phyloP scores from a whole-genome alignment of 306 rosid species.

The Cajanus cajan region DNA sequence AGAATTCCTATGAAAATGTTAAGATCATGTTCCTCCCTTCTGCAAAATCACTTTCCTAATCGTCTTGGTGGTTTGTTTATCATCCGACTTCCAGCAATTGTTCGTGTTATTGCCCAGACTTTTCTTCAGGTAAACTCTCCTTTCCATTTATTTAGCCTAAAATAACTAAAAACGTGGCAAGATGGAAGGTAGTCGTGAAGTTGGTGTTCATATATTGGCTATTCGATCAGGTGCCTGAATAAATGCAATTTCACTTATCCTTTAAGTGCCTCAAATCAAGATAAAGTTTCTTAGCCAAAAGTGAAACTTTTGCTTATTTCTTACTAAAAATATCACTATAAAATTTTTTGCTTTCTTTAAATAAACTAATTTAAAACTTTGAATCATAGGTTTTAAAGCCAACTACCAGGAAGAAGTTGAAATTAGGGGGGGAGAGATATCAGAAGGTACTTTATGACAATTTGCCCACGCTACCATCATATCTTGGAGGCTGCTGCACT shows the following conservation, averaged over 20 bases:
- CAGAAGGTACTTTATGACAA: slow-evolving; percentile 58
- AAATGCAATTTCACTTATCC: slow-evolving; percentile 16
- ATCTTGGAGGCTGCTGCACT: slow-evolving; percentile 76
- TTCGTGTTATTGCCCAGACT: slow-evolving; percentile 84
- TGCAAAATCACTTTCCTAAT: slow-evolving; percentile 95
- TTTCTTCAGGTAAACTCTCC: slow-evolving; percentile 63
- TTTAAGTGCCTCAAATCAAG: background rate
- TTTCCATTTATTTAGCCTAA: slow-evolving; percentile 16
- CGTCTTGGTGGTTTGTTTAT: slow-evolving; percentile 89
- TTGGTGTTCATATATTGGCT: background rate
- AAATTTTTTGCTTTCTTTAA: background rate
- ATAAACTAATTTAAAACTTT: slow-evolving; percentile 25
- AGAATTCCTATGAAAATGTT: slow-evolving; percentile 81
- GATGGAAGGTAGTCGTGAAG: background rate
- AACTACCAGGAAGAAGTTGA: slow-evolving; percentile 69
- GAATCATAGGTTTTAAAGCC: slow-evolving; percentile 73
- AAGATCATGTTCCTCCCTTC: slow-evolving; percentile 80
- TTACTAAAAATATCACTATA: background rate
- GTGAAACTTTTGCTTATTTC: background rate
- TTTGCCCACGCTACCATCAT: slow-evolving; percentile 57
- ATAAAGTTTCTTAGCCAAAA: background rate
- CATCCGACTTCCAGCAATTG: slow-evolving; percentile 82
- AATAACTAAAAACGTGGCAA: background rate
- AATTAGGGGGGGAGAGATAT: slow-evolving; percentile 65
- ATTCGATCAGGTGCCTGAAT: background rate